A percentile compares a stretch with the other conserved stretches of the same genome.
Evolutionary conservation across 2,329 filamentous ascomycete species (phyloP).

Genomic region (Pestalotiopsis sp.): DNA sequence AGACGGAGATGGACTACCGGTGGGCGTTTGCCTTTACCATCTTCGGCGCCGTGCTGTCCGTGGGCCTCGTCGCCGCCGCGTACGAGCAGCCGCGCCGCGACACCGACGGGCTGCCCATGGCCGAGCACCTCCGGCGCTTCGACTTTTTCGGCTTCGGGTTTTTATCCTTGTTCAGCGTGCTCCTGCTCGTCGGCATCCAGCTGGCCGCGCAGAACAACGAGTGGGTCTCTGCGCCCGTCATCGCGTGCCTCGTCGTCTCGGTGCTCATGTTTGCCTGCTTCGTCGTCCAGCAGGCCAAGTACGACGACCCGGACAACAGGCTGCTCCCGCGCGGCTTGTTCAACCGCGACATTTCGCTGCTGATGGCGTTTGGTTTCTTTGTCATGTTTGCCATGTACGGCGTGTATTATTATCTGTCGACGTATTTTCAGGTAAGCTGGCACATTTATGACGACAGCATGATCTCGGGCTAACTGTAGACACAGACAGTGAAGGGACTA

Average conservation of each 20-base stretch:
- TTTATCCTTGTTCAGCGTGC: slow-evolving; percentile 10
- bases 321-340: slow-evolving; percentile 10
- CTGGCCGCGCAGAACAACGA: slow-evolving; percentile 11
- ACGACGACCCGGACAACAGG: slow-evolving; percentile 9
- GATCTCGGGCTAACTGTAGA: neutral
- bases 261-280: slow-evolving; percentile 9
- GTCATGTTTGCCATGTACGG: slow-evolving; percentile 17
- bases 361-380: slow-evolving; percentile 15
- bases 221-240: slow-evolving; percentile 6
- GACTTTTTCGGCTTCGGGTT: slow-evolving; percentile 15
- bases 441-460: neutral
- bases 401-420: slow-evolving; percentile 16
- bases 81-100: slow-evolving; percentile 10
- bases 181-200: slow-evolving; percentile 12
- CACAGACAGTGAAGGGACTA: slow-evolving; percentile 14
- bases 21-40: slow-evolving; percentile 16
- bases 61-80: slow-evolving; percentile 1
- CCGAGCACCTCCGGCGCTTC: slow-evolving; percentile 10
- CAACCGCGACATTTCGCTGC: slow-evolving; percentile 12
- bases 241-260: neutral
- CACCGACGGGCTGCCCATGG: slow-evolving; percentile 2
- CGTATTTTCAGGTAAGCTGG: slow-evolving; percentile 13
- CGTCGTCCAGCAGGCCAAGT: slow-evolving; percentile 10
- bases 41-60: slow-evolving; percentile 12
- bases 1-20: slow-evolving; percentile 15